phyloP scores from a whole-genome alignment of 2,329 filamentous ascomycete genomes.

The Corynespora cassiicola region DNA sequence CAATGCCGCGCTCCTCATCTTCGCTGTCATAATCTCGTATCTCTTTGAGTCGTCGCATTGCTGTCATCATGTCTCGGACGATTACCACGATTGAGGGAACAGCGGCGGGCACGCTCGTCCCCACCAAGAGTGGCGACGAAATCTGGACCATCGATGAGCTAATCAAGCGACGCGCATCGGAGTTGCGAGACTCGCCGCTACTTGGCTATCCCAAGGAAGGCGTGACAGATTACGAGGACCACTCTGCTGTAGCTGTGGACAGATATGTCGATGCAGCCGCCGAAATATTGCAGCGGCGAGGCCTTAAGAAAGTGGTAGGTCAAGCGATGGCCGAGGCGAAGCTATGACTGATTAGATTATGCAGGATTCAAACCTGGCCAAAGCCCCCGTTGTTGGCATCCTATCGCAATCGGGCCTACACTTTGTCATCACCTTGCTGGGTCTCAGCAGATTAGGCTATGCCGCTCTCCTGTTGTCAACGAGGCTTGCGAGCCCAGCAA shows the following conservation, averaged over 20 bases:
- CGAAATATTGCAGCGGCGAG: conserved; percentile 21
- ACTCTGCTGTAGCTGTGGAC: conserved; percentile 30
- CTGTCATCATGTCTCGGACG: conserved; percentile 17
- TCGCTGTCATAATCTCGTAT: too few species aligned
- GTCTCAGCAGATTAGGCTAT: conserved; percentile 62
- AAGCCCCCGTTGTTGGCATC: conserved; percentile 51
- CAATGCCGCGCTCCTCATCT: too few species aligned
- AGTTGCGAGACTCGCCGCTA: conserved; percentile 21
- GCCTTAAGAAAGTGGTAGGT: conserved; percentile 27
- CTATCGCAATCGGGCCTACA: conserved; percentile 62
- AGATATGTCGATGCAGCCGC: conserved; percentile 32
- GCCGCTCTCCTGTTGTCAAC: conserved; percentile 62
- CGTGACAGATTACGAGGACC: conserved; percentile 30
- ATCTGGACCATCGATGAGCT: conserved; percentile 33
- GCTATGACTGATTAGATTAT: conserved; percentile 4
- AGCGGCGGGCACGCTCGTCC: conserved; percentile 7
- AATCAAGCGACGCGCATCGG: conserved; percentile 26
- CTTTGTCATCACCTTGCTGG: conserved; percentile 62
- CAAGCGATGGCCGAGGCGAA: not conserved
- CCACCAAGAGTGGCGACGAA: conserved; percentile 10
- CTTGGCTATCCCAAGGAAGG: conserved; percentile 30
- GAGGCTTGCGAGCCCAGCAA: conserved; percentile 59
- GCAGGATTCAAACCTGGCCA: conserved; percentile 19
- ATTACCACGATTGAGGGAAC: conserved; percentile 12
- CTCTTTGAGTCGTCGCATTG: too few species aligned